Base-by-base conservation (phyloP, 1,139 yeast species). In the Ogataea hybrid region DNA sequence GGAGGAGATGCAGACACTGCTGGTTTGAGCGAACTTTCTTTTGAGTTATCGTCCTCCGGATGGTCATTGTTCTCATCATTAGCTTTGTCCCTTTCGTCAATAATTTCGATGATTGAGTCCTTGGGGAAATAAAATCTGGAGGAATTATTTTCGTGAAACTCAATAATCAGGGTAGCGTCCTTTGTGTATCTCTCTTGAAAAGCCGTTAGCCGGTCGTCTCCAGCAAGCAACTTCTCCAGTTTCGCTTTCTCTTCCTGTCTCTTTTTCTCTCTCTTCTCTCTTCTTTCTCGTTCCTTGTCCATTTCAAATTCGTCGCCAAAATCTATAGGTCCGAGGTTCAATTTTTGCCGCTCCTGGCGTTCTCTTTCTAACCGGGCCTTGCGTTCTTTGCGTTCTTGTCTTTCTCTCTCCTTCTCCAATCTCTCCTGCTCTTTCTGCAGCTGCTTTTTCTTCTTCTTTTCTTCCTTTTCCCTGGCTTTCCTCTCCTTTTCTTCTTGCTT, bases 121-220 rank as follows among this genome's bases (percentile, higher is more conserved):
- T 81, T 81, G 0, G 97, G 97, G 2, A 90, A 57, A 46, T 75
- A 65, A 55, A 77, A 90, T 43, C 97, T 72, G 8, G 83, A 83
- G 41, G 83, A 75, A 0, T 94, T 77, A 59, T 82, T 83, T 54
- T 92, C 97, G 29, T 75, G 75, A 64, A 81, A 90, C 62, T 92
- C 98, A 63, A 92, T 82, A 11, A 89, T 80, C 35, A 92, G 62
- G 37, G 87, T 84, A 0, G 95, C 89, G 55, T 79, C 77, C 31
- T 74, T 64, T 29, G 77, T 66, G 56, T 84, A 84, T 56, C 78
- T 73, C 52, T 82, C 90, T 56, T 84, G 95, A 53, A 84, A 84
- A 0, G 89, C 83, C 0, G 92, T 84, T 41, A 84, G 63, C 52
- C 77, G 79, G 38, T 71, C 78, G 44, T 74, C 77, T 50, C 65